These are phyloP conservation scores for Alternaria angustiovoidea DNA, from an alignment of 2,329 filamentous ascomycete species.

Conservation along the genomic window DNA sequence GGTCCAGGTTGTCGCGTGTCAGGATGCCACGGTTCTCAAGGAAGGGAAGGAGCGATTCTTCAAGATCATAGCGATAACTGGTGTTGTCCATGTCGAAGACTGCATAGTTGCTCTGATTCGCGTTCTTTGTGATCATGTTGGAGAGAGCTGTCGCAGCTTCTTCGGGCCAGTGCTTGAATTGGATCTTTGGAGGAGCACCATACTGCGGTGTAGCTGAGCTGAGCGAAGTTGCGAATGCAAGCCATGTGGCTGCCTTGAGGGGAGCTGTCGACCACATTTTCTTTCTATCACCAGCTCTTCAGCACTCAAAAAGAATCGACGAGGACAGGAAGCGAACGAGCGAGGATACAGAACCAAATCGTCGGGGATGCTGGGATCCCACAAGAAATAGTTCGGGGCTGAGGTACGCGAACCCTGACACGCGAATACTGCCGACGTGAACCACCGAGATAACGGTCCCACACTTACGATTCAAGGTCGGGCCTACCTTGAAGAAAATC, in stretches of 20 bases:
- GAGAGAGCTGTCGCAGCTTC: conserved; percentile 37
- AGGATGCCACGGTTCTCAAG: conserved; percentile 44
- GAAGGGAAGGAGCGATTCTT: conserved; percentile 41
- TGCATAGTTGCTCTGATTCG: conserved; percentile 43
- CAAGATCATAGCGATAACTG: conserved; percentile 41
- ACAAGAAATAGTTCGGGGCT: conserved; percentile 1
- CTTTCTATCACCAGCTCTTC: conserved; percentile 2
- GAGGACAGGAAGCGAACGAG: neutral
- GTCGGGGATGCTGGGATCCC: conserved; percentile 1
- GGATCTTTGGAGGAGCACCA: conserved; percentile 24
- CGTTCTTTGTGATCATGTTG: conserved; percentile 40
- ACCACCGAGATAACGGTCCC: conserved; percentile 16
- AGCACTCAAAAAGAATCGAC: neutral
- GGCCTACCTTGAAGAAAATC: conserved; percentile 11
- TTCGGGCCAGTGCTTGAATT: conserved; percentile 38
- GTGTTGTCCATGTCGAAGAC: conserved; percentile 47
- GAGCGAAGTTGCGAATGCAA: conserved; percentile 18
- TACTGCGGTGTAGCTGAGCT: conserved; percentile 24
- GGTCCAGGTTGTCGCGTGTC: conserved; percentile 40
- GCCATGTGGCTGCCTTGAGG: conserved; percentile 31
- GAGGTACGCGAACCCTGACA: neutral
- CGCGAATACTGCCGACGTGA: conserved; percentile 22
- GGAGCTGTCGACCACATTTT: conserved; percentile 12
- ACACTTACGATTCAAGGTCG: conserved; percentile 11
- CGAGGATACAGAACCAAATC: conserved; percentile 5